Evolutionary conservation across 2,329 filamentous ascomycete species (phyloP), one percentile per base, ranked within the genome.

Genomic region (Didymella pomorum): DNA sequence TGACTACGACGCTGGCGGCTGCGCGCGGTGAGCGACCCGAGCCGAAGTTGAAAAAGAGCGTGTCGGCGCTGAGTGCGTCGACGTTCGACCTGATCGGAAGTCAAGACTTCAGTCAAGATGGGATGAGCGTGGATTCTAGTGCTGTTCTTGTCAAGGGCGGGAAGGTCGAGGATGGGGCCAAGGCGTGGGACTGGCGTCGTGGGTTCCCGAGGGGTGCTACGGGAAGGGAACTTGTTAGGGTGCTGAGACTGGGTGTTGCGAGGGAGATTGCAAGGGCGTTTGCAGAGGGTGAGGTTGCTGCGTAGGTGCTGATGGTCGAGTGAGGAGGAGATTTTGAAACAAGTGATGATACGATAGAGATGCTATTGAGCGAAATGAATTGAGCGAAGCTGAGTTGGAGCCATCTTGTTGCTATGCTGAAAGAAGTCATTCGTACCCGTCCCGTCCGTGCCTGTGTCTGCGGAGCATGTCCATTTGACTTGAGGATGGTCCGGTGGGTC

Each of bases 131-230:
- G 1, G 76, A 80, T 68, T 60, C 81, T 20, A 86, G 84, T 7
- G 82, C 80, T 0, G 79, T 86, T 6, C 69, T 84, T 29, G 74
- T 79, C 7, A 62, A 67, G 54, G 56, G 72, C 62, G 60, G 66
- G 1, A 65, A 62, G 35, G 62, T 71, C 1, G 66, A 71, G 44
- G 72, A 83, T 53, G 76, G 81, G 31, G 82, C 85, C 63, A 80
- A 89, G 52, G 87, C 87, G 12, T 93, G 90, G 91, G 90, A 88
- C 80, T 96, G 89, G 88, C 81, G 86, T 71, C 79, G 78, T 9
- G 83, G 82, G 1, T 79, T 91, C 44, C 73, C 79, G 10, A 83
- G 84, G 28, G 82, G 81, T 11, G 86, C 84, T 18, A 87, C 80
- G 62, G 90, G 87, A 0, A 82, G 83, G 46, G 90, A 94, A 62